A percentile compares a stretch with the other conserved stretches of the same genome.
Evolutionary conservation across 2,329 filamentous ascomycete species (phyloP).

Genomic region (Beauveria scarabaeidicola): DNA sequence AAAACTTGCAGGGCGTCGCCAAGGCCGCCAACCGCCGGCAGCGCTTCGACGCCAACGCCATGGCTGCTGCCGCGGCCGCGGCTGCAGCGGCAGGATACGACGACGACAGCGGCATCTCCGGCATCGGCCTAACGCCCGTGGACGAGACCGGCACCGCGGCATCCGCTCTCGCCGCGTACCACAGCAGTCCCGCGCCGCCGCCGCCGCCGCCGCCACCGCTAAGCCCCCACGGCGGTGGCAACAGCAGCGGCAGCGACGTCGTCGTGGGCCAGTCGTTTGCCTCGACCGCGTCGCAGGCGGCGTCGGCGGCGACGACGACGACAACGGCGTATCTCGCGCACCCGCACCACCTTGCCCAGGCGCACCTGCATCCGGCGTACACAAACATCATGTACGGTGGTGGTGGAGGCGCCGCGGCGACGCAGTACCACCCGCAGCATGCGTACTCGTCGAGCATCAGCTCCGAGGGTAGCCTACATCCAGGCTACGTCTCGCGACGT

Average conservation of each 20-base stretch:
- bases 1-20: conserved; percentile 65
- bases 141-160: conserved; percentile 43
- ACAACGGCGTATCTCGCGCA: conserved; percentile 1
- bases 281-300: background rate
- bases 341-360: background rate
- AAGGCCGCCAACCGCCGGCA: conserved; percentile 59
- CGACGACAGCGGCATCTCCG: conserved; percentile 65
- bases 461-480: conserved; percentile 33
- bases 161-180: background rate
- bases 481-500: conserved; percentile 20
- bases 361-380: conserved; percentile 1
- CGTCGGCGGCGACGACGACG: background rate
- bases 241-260: background rate
- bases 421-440: conserved; percentile 31
- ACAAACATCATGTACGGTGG: background rate
- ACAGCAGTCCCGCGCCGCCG: background rate
- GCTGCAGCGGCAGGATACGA: conserved; percentile 39
- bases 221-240: background rate
- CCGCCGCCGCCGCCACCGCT: too few relatives aligned
- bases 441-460: conserved; percentile 48
- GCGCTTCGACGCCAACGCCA: conserved; percentile 38
- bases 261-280: background rate
- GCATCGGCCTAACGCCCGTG: conserved; percentile 49
- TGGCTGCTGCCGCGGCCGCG: conserved; percentile 6
- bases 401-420: background rate